Conservation (phyloP, 495 filamentous ascomycete species). For the Aspergillus bridgeri region DNA sequence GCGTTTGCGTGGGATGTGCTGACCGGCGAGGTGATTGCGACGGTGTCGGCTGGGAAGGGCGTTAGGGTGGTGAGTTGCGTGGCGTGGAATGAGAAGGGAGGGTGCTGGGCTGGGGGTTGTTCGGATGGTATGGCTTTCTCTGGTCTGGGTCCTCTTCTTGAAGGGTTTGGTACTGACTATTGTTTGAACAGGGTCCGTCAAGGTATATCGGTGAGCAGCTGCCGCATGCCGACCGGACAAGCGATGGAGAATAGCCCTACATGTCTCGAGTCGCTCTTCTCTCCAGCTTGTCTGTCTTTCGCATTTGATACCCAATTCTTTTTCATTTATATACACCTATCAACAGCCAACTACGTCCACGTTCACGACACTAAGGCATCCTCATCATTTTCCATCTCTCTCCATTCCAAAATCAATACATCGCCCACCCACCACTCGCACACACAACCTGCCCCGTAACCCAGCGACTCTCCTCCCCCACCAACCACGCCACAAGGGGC, state of each 20-base stretch:
- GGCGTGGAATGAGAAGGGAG: constrained; percentile 69
- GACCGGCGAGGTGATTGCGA: constrained; percentile 63
- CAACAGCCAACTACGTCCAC: too few relatives aligned
- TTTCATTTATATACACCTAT: constrained; percentile 1
- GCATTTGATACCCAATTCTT: background rate
- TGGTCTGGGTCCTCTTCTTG: too few relatives aligned
- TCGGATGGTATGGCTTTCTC: constrained; percentile 58
- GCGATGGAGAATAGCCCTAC: too few relatives aligned
- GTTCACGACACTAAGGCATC: too few relatives aligned
- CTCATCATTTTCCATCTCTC: too few relatives aligned
- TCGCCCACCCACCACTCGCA: constrained; percentile 49
- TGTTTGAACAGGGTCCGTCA: constrained; percentile 20
- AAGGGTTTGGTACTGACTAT: constrained; percentile 8
- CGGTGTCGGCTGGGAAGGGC: constrained; percentile 54
- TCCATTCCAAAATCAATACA: background rate
- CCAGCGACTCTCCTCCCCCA: constrained; percentile 49
- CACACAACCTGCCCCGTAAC: constrained; percentile 56
- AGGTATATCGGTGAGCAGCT: constrained; percentile 19
- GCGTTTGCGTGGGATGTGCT: constrained; percentile 91
- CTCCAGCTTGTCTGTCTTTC: background rate
- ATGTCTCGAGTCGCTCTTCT: too few relatives aligned
- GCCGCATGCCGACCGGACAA: too few relatives aligned
- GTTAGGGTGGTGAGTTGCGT: constrained; percentile 60
- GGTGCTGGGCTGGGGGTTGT: constrained; percentile 62
- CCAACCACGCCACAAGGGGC: constrained; percentile 50